Evolutionary conservation across 2,329 filamentous ascomycete genomes (phyloP).

Genomic region (Aspergillus luchuensis): DNA sequence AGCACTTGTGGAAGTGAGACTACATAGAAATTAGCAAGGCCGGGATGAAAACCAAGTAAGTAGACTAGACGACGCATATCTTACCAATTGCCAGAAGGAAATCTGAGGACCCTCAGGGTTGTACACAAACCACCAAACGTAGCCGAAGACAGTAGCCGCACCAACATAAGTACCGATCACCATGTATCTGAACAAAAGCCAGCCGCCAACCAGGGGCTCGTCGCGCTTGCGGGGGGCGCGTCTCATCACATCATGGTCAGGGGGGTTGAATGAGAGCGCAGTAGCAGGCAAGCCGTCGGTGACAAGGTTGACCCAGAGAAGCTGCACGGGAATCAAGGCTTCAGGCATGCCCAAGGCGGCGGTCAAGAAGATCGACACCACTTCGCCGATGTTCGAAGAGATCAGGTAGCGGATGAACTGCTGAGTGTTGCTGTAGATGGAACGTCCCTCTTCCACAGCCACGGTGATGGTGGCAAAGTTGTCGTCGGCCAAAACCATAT

Average conservation of each 20-base stretch:
- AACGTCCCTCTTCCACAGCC: conserved; percentile 93
- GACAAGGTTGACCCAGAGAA: conserved; percentile 98
- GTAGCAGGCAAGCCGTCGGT: conserved; percentile 96
- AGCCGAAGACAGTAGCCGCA: conserved; percentile 89
- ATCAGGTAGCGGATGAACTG: conserved; percentile 99
- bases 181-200: conserved; percentile 97
- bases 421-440: conserved; percentile 99
- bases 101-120: conserved; percentile 89
- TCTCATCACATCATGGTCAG: conserved; percentile 98
- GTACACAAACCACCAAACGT: conserved; percentile 99
- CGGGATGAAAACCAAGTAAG: conserved; percentile 7
- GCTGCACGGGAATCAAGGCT: conserved; percentile 92
- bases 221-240: conserved; percentile 87
- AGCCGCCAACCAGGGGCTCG: conserved; percentile 87
- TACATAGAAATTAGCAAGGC: conserved; percentile 28
- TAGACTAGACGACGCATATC: conserved; percentile 24
- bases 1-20: conserved; percentile 92
- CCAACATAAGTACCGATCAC: conserved; percentile 95
- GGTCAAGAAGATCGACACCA: conserved; percentile 97
- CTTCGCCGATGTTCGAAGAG: conserved; percentile 98
- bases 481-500: conserved; percentile 98
- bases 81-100: conserved; percentile 77
- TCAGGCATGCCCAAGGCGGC: conserved; percentile 97
- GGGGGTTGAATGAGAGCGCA: conserved; percentile 94
- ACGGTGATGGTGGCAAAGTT: conserved; percentile 98